These are phyloP conservation scores for Paramecium sexaurelia DNA, from an alignment of 73 alveolate genomes.

Conservation along the genomic window DNA sequence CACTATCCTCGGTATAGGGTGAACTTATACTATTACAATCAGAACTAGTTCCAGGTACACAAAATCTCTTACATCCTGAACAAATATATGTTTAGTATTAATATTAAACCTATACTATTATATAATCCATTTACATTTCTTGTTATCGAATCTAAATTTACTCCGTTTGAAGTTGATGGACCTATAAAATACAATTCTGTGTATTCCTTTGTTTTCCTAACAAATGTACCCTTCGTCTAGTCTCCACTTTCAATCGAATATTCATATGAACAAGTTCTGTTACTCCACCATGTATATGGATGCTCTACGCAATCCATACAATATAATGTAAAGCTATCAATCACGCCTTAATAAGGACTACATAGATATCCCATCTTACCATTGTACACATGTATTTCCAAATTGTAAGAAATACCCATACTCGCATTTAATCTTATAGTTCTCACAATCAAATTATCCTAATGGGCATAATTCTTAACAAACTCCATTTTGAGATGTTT, in stretches of 20 bases:
- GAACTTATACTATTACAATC: neutral
- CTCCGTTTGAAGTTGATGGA: neutral
- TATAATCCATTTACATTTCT: neutral
- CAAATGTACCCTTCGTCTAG: neutral
- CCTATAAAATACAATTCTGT: slow-evolving; percentile 9
- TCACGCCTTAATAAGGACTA: neutral
- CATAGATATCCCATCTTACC: neutral
- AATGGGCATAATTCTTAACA: neutral
- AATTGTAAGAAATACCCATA: slow-evolving; percentile 27
- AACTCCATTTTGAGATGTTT: neutral
- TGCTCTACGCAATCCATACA: slow-evolving; percentile 57
- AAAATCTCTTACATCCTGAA: slow-evolving; percentile 26
- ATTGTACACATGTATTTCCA: neutral
- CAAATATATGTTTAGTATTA: slow-evolving; percentile 21
- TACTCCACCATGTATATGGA: slow-evolving; percentile 9
- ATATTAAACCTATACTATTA: neutral
- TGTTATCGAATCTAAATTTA: neutral
- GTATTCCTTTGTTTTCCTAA: neutral
- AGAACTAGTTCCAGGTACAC: neutral
- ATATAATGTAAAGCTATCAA: neutral
- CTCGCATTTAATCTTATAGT: neutral
- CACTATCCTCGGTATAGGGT: neutral
- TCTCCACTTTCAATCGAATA: neutral
- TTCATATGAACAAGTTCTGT: slow-evolving; percentile 28
- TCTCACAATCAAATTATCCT: neutral